A percentile compares a stretch with the other conserved stretches of the same genome.
phyloP scores from a whole-genome alignment of 2,329 filamentous ascomycete species.

The Penicillium rolfsii region DNA sequence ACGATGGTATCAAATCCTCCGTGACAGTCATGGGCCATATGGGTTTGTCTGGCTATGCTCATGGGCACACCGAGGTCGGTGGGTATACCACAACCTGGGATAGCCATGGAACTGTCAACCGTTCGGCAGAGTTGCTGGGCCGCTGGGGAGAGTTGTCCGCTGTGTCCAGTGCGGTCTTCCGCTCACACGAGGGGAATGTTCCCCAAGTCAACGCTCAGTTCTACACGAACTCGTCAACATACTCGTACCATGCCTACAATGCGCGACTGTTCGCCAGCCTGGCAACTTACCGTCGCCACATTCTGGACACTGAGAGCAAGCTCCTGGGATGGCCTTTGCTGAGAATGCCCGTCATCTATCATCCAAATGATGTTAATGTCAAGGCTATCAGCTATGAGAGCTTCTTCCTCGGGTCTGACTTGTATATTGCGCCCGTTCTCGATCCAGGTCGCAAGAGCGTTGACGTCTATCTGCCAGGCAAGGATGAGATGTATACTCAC shows the following conservation, averaged over 20 bases:
- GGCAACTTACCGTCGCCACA: constrained; percentile 35
- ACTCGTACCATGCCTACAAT: constrained; percentile 42
- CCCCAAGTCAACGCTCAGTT: constrained; percentile 43
- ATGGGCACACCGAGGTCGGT: constrained; percentile 42
- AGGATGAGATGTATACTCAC: constrained; percentile 23
- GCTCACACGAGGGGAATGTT: constrained; percentile 45
- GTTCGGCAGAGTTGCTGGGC: constrained; percentile 40
- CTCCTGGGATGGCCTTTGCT: constrained; percentile 27
- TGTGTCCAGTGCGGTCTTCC: constrained; percentile 39
- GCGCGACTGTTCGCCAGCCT: constrained; percentile 41
- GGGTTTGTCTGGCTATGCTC: constrained; percentile 41
- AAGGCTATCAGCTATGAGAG: constrained; percentile 31
- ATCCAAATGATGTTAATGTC: constrained; percentile 23
- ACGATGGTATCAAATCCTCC: constrained; percentile 42
- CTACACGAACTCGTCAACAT: constrained; percentile 41
- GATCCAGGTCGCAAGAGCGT: constrained; percentile 23
- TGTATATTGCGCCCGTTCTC: constrained; percentile 31
- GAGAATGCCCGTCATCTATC: constrained; percentile 31
- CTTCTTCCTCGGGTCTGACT: constrained; percentile 28
- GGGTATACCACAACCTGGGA: constrained; percentile 41
- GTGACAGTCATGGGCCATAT: constrained; percentile 42
- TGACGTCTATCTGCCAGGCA: constrained; percentile 27
- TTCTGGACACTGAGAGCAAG: constrained; percentile 34
- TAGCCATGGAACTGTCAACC: constrained; percentile 36
- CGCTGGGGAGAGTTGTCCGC: constrained; percentile 44